These are phyloP conservation scores for Corylus americana DNA, from an alignment of 306 rosid genomes.

Conservation along the genomic window DNA sequence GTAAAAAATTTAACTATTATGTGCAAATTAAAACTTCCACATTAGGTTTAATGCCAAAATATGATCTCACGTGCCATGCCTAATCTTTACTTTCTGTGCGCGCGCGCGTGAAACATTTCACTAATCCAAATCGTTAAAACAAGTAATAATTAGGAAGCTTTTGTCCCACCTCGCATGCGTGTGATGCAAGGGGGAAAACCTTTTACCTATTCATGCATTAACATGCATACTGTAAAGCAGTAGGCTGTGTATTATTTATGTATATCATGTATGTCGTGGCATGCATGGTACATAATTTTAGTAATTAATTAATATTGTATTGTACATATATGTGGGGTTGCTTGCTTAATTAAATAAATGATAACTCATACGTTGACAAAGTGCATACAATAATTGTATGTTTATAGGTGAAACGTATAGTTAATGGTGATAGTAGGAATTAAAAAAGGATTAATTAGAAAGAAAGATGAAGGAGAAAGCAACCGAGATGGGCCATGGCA, in stretches of 20 bases:
- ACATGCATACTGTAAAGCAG: not conserved
- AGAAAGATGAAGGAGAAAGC: slow-evolving; percentile 46
- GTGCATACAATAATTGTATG: slow-evolving; percentile 49
- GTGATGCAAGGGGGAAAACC: too few species aligned
- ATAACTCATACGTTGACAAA: slow-evolving; percentile 39
- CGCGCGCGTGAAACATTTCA: not conserved
- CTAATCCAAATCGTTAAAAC: not conserved
- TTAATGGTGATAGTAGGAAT: slow-evolving; percentile 25
- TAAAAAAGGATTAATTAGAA: slow-evolving; percentile 30
- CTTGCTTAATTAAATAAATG: slow-evolving; percentile 9
- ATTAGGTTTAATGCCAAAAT: slow-evolving; percentile 36
- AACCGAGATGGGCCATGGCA: slow-evolving; percentile 66
- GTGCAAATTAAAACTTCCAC: slow-evolving; percentile 14
- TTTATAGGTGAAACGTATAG: slow-evolving; percentile 20
- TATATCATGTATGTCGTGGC: too few species aligned
- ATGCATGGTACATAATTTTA: too few species aligned
- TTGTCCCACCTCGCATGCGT: not conserved
- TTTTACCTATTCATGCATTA: too few species aligned
- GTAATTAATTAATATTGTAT: too few species aligned
- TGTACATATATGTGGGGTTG: not conserved
- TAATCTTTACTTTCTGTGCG: slow-evolving; percentile 10
- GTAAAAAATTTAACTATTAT: slow-evolving; percentile 32
- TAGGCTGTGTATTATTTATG: too few species aligned
- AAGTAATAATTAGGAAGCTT: not conserved
- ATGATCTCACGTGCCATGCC: slow-evolving; percentile 35